A percentile compares a stretch with the other conserved stretches of the same genome.
Conservation (phyloP, 768 basidiomycete species). For the Candolleomyces eurysporus region DNA sequence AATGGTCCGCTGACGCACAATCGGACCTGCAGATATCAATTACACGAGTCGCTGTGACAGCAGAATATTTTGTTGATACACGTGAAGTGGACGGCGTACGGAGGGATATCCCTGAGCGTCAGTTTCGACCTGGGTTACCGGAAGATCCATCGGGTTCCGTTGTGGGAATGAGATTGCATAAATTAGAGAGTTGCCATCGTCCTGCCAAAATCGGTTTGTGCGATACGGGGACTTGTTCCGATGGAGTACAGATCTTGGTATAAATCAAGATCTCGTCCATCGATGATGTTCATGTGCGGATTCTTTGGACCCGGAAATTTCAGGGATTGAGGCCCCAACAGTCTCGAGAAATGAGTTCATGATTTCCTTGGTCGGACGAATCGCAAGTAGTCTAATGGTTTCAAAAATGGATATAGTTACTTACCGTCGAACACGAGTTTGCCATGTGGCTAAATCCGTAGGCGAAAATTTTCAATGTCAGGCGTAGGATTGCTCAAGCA, state of each 20-base stretch:
- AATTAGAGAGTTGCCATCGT: neutral
- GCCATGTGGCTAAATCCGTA: conserved; percentile 3
- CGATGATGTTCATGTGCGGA: neutral
- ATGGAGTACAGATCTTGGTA: neutral
- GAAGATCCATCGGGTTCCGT: neutral
- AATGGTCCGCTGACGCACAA: neutral
- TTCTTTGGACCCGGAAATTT: neutral
- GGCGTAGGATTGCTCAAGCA: neutral
- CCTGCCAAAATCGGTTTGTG: neutral
- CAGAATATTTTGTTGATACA: conserved; percentile 1
- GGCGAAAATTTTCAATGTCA: neutral
- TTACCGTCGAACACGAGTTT: neutral
- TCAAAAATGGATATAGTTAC: neutral
- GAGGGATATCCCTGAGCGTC: neutral
- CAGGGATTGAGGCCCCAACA: neutral
- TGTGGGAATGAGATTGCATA: neutral
- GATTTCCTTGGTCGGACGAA: neutral
- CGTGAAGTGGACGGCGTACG: neutral
- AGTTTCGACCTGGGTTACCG: neutral
- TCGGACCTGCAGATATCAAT: conserved; percentile 2
- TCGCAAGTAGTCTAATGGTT: neutral
- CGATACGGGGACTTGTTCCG: neutral
- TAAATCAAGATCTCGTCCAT: neutral
- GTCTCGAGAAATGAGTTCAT: neutral
- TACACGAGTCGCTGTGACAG: conserved; percentile 3